phyloP scores from a whole-genome alignment of 495 filamentous ascomycete genomes.

The Saxispiralis lemnorum region DNA sequence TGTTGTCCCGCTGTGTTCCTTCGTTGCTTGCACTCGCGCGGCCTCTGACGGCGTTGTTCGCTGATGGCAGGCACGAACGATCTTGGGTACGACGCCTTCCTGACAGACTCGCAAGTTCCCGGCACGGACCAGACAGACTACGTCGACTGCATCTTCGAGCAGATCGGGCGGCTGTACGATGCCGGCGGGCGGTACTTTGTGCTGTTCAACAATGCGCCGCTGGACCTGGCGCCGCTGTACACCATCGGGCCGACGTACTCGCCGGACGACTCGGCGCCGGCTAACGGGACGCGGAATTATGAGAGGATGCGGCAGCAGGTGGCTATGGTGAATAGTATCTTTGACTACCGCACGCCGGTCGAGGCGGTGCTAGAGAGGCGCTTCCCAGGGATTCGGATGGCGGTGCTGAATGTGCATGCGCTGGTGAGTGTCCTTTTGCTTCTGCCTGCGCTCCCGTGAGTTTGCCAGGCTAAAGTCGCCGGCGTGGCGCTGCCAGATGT shows the following conservation, averaged over 20 bases:
- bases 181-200: slow-evolving; percentile 52
- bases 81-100: slow-evolving; percentile 42
- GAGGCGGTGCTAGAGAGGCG: slow-evolving; percentile 33
- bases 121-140: slow-evolving; percentile 44
- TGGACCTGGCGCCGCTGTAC: slow-evolving; percentile 46
- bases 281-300: slow-evolving; percentile 38
- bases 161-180: slow-evolving; percentile 40
- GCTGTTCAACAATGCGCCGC: slow-evolving; percentile 44
- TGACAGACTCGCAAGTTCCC: slow-evolving; percentile 39
- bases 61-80: slow-evolving; percentile 36
- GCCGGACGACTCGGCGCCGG: slow-evolving; percentile 31
- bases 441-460: neutral
- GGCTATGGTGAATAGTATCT: slow-evolving; percentile 42
- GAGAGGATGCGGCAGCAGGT: slow-evolving; percentile 46
- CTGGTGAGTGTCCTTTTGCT: slow-evolving; percentile 25
- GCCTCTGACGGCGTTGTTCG: too few relatives aligned
- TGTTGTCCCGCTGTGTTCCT: too few relatives aligned
- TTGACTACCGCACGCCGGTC: slow-evolving; percentile 40
- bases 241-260: slow-evolving; percentile 38
- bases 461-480: too few relatives aligned
- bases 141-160: slow-evolving; percentile 43
- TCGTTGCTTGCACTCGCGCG: too few relatives aligned
- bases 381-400: slow-evolving; percentile 43
- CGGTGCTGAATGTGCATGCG: slow-evolving; percentile 45
- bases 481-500: slow-evolving; percentile 30